These are phyloP conservation scores for Boletus huronensis DNA, from an alignment of 768 basidiomycete genomes.

Conservation along the genomic window DNA sequence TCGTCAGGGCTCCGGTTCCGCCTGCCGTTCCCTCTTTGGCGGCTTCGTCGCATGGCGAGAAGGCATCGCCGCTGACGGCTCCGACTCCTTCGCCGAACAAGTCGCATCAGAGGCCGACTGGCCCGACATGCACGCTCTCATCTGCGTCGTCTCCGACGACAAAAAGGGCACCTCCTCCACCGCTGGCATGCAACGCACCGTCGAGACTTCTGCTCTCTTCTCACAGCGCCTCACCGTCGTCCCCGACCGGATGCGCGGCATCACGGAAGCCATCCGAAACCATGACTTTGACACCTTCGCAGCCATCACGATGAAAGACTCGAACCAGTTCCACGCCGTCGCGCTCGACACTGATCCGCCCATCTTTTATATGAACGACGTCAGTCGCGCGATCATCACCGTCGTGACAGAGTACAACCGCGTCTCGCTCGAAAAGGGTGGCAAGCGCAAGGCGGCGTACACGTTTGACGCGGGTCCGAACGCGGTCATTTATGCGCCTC, in stretches of 20 bases:
- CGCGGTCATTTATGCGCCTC: conserved; percentile 90
- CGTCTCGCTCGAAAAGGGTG: conserved; percentile 52
- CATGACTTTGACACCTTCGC: conserved; percentile 90
- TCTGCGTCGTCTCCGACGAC: conserved; percentile 92
- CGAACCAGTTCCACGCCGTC: conserved; percentile 98
- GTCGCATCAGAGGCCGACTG: conserved; percentile 85
- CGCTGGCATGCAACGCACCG: conserved; percentile 95
- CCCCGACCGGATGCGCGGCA: conserved; percentile 78
- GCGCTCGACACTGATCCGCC: conserved; percentile 96
- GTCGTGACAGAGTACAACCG: conserved; percentile 93
- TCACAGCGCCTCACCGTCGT: conserved; percentile 92
- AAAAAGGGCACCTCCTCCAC: conserved; percentile 97
- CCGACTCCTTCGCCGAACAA: conserved; percentile 85
- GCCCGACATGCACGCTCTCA: conserved; percentile 95
- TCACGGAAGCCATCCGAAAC: conserved; percentile 71
- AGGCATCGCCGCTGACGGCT: conserved; percentile 54
- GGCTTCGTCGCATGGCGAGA: conserved; percentile 94
- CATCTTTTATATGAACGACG: conserved; percentile 99
- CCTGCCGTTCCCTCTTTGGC: conserved; percentile 95
- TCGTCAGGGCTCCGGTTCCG: conserved; percentile 96
- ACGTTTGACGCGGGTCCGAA: conserved; percentile 99
- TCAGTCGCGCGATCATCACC: conserved; percentile 87
- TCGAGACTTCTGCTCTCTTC: conserved; percentile 85
- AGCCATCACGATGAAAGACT: conserved; percentile 91
- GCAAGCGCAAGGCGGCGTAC: conserved; percentile 83